Percentiles rank a stretch among this genome's conserved stretches.
phyloP scores from a whole-genome alignment of 768 basidiomycete species.

The Aureoboletus auriporus region DNA sequence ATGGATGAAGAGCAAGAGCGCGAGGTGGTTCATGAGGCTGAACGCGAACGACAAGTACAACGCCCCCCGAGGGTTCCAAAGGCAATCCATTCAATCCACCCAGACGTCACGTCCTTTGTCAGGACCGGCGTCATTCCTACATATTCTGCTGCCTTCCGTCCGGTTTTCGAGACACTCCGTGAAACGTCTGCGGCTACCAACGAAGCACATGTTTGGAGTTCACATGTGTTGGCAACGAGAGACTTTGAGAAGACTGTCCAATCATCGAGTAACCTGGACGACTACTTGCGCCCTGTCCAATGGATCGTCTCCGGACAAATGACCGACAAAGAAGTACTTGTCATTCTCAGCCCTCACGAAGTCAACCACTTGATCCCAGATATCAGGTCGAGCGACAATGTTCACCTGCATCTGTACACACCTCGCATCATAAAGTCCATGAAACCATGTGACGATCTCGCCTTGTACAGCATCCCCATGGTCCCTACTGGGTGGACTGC shows the following conservation, averaged over 20 bases:
- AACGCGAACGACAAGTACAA: constrained; percentile 33
- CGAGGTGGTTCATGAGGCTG: constrained; percentile 39
- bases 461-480: neutral
- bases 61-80: neutral
- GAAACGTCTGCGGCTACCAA: neutral
- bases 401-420: constrained; percentile 4
- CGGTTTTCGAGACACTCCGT: neutral
- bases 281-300: constrained; percentile 2
- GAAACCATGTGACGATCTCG: constrained; percentile 1
- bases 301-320: constrained; percentile 1
- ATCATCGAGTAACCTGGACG: neutral
- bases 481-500: neutral
- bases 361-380: constrained; percentile 34
- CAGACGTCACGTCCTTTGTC: neutral
- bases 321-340: constrained; percentile 11
- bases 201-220: constrained; percentile 3
- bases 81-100: neutral
- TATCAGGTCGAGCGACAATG: constrained; percentile 26
- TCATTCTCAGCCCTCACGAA: constrained; percentile 39
- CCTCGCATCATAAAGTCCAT: neutral
- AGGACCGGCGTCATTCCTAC: neutral
- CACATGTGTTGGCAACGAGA: neutral
- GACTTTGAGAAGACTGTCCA: neutral
- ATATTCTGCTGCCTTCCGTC: neutral
- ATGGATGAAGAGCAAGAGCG: constrained; percentile 46